These are phyloP conservation scores for Rhexocercosporidium sp. DNA, from an alignment of 2,329 filamentous ascomycete species.

Conservation along the genomic window DNA sequence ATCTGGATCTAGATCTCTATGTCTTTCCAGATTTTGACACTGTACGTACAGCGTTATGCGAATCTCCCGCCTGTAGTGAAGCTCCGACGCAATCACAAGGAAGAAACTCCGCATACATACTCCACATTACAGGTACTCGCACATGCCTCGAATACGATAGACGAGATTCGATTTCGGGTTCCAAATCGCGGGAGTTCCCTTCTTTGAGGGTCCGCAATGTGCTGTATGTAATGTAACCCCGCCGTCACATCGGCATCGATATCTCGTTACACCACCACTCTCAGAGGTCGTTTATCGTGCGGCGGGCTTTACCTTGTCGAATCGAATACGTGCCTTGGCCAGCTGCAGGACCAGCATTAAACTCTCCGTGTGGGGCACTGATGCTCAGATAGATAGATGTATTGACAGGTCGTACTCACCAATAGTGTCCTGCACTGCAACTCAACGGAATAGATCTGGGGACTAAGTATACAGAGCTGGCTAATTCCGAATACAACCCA, in stretches of 20 bases:
- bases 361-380: not conserved
- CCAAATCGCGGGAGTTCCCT: not conserved
- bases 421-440: not conserved
- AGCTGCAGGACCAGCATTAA: not conserved
- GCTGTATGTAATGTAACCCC: not conserved
- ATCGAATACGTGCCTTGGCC: not conserved
- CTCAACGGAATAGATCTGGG: not conserved
- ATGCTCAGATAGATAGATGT: too few species aligned
- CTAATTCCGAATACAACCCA: not conserved
- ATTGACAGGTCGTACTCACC: not conserved
- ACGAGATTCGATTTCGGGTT: not conserved
- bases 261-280: conserved; percentile 4
- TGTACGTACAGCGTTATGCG: too few species aligned
- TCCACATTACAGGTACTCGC: too few species aligned
- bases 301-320: not conserved
- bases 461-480: not conserved
- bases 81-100: too few species aligned
- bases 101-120: too few species aligned
- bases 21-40: too few species aligned
- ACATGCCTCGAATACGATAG: not conserved
- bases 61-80: too few species aligned
- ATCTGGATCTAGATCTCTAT: too few species aligned
- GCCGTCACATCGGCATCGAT: not conserved
- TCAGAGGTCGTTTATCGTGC: conserved; percentile 2
- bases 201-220: not conserved